These are phyloP conservation scores for Bruguiera gymnorhiza DNA, from an alignment of 345 rosid species.

Conservation along the genomic window DNA sequence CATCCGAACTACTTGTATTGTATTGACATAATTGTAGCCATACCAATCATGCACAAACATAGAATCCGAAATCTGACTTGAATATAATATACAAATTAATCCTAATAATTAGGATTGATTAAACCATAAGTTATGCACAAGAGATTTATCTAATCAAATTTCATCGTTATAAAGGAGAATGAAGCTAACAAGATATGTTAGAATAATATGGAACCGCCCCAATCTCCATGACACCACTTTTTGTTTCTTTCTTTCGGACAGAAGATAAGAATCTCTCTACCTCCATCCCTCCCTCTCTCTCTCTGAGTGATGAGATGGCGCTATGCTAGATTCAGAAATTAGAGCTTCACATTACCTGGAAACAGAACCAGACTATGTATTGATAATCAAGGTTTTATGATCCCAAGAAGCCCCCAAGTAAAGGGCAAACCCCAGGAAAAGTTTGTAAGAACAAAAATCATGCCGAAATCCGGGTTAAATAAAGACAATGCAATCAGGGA, in stretches of 20 bases:
- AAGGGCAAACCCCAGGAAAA: neutral
- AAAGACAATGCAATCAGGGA: neutral
- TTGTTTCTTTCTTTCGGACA: conserved; percentile 46
- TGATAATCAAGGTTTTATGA: neutral
- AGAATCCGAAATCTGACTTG: conserved; percentile 11
- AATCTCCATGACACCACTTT: conserved; percentile 29
- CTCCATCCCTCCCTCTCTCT: neutral
- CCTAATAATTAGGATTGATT: conserved; percentile 20
- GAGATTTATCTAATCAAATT: conserved; percentile 11
- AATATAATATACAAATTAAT: neutral
- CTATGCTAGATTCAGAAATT: neutral
- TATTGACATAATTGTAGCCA: neutral
- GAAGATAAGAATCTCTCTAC: conserved; percentile 6
- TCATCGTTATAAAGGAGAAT: neutral
- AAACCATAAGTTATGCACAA: neutral
- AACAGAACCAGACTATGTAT: neutral
- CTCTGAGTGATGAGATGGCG: neutral
- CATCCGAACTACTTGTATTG: conserved; percentile 4
- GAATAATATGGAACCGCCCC: conserved; percentile 33
- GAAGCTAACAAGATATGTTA: conserved; percentile 28
- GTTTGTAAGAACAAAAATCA: neutral
- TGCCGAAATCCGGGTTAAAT: neutral
- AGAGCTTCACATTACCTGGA: too few species aligned
- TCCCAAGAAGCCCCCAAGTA: neutral
- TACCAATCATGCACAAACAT: neutral